These are phyloP conservation scores for Candida alai DNA, from an alignment of 805 yeast genomes.

Conservation along the genomic window DNA sequence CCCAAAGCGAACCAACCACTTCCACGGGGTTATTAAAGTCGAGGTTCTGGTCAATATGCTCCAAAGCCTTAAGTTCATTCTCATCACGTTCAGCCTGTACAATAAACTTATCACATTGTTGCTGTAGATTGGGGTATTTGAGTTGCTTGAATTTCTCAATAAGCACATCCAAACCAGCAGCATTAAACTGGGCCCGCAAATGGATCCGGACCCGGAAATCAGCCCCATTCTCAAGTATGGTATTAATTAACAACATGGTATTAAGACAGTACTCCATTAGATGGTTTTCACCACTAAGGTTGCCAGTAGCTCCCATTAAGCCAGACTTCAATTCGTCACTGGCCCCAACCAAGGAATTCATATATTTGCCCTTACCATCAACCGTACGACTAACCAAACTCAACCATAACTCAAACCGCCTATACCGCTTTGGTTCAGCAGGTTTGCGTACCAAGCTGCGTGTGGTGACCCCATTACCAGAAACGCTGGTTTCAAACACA, in stretches of 20 bases:
- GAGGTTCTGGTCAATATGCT: conserved; percentile 37
- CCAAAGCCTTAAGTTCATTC: conserved; percentile 36
- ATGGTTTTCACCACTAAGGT: conserved; percentile 49
- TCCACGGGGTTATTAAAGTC: conserved; percentile 73
- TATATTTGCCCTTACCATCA: conserved; percentile 76
- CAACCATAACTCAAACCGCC: conserved; percentile 70
- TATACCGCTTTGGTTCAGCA: conserved; percentile 34
- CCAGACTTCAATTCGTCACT: conserved; percentile 67
- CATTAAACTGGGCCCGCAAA: conserved; percentile 56
- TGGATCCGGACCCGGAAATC: conserved; percentile 48
- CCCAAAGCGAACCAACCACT: conserved; percentile 56
- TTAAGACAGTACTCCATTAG: conserved; percentile 68
- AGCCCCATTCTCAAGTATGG: conserved; percentile 49
- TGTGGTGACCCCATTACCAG: conserved; percentile 4
- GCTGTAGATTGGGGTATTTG: conserved; percentile 55
- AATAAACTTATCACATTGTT: conserved; percentile 61
- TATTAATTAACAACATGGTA: conserved; percentile 66
- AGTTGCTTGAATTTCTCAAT: conserved; percentile 50
- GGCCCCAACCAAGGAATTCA: conserved; percentile 92
- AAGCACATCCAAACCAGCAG: conserved; percentile 52
- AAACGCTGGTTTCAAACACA: conserved; percentile 40
- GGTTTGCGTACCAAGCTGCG: conserved; percentile 31
- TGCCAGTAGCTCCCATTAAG: conserved; percentile 23
- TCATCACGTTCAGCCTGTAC: conserved; percentile 55
- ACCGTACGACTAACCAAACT: conserved; percentile 59